phyloP scores from a whole-genome alignment of 2,329 filamentous ascomycete genomes.

The Clarireedia paspali region DNA sequence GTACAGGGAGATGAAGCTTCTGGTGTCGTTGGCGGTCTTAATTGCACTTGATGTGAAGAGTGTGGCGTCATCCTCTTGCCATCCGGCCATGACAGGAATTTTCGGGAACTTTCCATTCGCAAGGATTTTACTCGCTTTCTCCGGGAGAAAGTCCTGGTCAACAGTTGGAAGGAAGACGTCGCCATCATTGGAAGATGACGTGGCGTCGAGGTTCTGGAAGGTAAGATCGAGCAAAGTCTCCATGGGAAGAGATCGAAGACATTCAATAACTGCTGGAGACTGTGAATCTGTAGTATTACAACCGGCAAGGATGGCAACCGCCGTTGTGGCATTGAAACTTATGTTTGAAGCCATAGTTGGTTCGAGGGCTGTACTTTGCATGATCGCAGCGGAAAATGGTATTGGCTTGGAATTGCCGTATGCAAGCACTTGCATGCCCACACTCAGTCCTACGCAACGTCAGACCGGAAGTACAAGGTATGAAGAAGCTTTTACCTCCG shows the following conservation, averaged over 20 bases:
- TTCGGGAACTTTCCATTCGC: conserved; percentile 34
- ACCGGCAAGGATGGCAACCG: conserved; percentile 34
- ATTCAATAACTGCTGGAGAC: conserved; percentile 35
- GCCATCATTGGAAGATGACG: conserved; percentile 39
- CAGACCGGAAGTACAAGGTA: neutral
- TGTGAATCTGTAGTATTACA: conserved; percentile 37
- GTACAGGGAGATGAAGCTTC: conserved; percentile 34
- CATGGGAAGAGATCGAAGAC: conserved; percentile 38
- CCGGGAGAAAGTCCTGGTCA: conserved; percentile 42
- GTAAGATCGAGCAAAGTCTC: conserved; percentile 37
- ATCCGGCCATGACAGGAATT: conserved; percentile 36
- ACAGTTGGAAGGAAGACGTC: conserved; percentile 44
- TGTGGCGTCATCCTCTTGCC: conserved; percentile 38
- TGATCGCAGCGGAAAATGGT: conserved; percentile 40
- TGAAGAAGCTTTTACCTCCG: conserved; percentile 43
- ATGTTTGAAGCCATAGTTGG: conserved; percentile 42
- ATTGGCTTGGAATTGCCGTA: conserved; percentile 37
- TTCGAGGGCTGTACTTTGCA: conserved; percentile 42
- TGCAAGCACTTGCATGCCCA: conserved; percentile 41
- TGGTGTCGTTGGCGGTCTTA: conserved; percentile 33
- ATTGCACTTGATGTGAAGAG: conserved; percentile 36
- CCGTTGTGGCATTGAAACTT: conserved; percentile 38
- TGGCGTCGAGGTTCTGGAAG: conserved; percentile 34
- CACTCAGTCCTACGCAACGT: conserved; percentile 31
- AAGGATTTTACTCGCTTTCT: conserved; percentile 35